A percentile compares a stretch with the other conserved stretches of the same genome.
These are phyloP conservation scores for Chlorella sp. DNA, from an alignment of 139 green algal genomes.

Conservation along the genomic window DNA sequence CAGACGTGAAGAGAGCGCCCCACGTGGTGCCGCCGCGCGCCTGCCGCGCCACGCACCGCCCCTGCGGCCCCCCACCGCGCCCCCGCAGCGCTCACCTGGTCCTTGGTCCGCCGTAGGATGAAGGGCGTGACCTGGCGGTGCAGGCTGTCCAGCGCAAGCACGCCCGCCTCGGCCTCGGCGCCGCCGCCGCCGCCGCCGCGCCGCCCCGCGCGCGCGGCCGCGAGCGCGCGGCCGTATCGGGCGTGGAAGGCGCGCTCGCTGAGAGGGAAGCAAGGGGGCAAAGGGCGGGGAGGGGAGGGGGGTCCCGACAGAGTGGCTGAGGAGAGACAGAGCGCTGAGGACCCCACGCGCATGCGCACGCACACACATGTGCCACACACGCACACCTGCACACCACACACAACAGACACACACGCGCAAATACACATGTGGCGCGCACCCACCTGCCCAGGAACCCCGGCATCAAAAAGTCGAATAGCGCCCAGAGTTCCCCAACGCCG, in stretches of 20 bases:
- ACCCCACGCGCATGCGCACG: no score
- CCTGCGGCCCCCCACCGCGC: no score
- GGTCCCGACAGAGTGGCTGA: no score
- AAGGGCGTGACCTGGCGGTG: slow-evolving; percentile 96
- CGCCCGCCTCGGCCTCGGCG: slow-evolving; percentile 65
- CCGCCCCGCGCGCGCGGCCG: slow-evolving; percentile 17
- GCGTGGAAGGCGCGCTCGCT: slow-evolving; percentile 79
- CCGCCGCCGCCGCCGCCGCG: slow-evolving; percentile 59
- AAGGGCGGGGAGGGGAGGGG: no score
- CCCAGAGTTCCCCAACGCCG: slow-evolving; percentile 94
- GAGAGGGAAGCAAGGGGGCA: no score
- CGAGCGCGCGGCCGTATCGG: slow-evolving; percentile 79
- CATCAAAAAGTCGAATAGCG: slow-evolving; percentile 98
- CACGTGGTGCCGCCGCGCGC: no score
- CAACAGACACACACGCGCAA: no score
- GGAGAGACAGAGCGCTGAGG: no score
- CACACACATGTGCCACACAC: no score
- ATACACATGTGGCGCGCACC: no score
- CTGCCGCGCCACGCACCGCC: no score
- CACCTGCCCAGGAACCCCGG: slow-evolving; percentile 83
- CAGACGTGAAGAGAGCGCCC: background rate
- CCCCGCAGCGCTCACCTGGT: slow-evolving; percentile 23
- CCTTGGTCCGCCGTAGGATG: slow-evolving; percentile 95
- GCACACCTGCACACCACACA: no score
- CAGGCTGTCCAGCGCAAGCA: slow-evolving; percentile 87